Evolutionary conservation across 495 filamentous ascomycete species (phyloP).

Genomic region (Aspergillus taichungensis): DNA sequence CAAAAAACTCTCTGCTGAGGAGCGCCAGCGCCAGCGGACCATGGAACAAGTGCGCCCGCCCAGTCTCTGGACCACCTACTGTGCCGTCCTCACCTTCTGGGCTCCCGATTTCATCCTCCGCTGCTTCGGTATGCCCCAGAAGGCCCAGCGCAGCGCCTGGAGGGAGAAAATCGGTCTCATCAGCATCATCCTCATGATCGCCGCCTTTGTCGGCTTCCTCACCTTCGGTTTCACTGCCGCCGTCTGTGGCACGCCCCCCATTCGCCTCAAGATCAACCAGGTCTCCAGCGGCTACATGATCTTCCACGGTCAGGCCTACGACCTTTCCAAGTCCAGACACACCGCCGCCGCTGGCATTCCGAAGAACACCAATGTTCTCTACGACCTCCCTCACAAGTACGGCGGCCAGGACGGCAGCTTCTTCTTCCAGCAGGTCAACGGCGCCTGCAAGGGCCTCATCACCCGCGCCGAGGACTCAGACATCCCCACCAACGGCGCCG

Average conservation of each 20-base stretch:
- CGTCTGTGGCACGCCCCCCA: constrained; percentile 64
- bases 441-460: constrained; percentile 89
- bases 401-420: constrained; percentile 91
- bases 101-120: constrained; percentile 74
- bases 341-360: constrained; percentile 73
- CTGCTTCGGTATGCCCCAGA: constrained; percentile 82
- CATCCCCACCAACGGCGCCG: constrained; percentile 64
- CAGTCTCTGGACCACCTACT: constrained; percentile 93
- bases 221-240: constrained; percentile 92
- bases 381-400: constrained; percentile 68
- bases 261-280: constrained; percentile 71
- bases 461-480: constrained; percentile 59
- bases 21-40: constrained; percentile 55
- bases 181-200: constrained; percentile 84
- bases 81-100: constrained; percentile 89
- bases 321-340: constrained; percentile 65
- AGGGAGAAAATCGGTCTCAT: constrained; percentile 97
- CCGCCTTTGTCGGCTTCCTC: constrained; percentile 84
- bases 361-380: constrained; percentile 62
- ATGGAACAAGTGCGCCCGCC: constrained; percentile 66
- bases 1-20: constrained; percentile 41
- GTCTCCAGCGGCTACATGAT: constrained; percentile 84
- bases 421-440: constrained; percentile 97
- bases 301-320: constrained; percentile 84
- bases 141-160: constrained; percentile 88